Evolutionary conservation across 208 protist genomes (phyloP), one percentile per base, ranked within the genome.

Genomic region (Acanthamoeba culbertsoni): DNA sequence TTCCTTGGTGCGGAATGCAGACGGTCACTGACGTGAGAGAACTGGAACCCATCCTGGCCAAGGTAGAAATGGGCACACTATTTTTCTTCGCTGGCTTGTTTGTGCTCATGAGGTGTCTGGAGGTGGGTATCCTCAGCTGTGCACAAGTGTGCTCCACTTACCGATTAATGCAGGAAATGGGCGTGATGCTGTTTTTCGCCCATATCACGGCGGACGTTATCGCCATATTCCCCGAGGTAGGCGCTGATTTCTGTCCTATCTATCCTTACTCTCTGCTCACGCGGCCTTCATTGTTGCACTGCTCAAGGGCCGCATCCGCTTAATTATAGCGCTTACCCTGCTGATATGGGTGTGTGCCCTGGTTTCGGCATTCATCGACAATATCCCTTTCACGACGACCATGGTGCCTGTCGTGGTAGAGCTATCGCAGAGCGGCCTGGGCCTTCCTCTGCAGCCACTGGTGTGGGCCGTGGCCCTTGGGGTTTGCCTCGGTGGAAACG

Each of bases 401-500:
- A 84, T 94, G 93, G 53, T 94, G 28, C 93, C 93, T 20, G 48
- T 94, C 10, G 88, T 97, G 20, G 77, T 97, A 23, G 42, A 94
- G 20, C 42, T 97, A 16, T 89, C 91, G 5, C 42, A 94, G 23
- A 42, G 86, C 37, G 31, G 16, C 33, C 75, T 97, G 23, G 86
- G 71, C 28, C 92, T 97, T 16, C 94, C 95, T 2, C 57, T 97
- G 7, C 57, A 86, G 77, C 96, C 96, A 1, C 12, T 97, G 20
- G 95, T 95, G 1, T 97, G 94, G 93, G 62, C 96, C 23, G 62
- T 97, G 2, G 93, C 96, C 35, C 86, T 97, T 35, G 96, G 96
- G 37, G 91, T 93, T 20, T 97, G 96, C 75, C 53, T 97, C 7
- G 96, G 96, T 26, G 96, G 96, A 55, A 97, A 97, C 82, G 96